phyloP scores from a whole-genome alignment of 2,329 filamentous ascomycete genomes.

The Aspergillus niger region DNA sequence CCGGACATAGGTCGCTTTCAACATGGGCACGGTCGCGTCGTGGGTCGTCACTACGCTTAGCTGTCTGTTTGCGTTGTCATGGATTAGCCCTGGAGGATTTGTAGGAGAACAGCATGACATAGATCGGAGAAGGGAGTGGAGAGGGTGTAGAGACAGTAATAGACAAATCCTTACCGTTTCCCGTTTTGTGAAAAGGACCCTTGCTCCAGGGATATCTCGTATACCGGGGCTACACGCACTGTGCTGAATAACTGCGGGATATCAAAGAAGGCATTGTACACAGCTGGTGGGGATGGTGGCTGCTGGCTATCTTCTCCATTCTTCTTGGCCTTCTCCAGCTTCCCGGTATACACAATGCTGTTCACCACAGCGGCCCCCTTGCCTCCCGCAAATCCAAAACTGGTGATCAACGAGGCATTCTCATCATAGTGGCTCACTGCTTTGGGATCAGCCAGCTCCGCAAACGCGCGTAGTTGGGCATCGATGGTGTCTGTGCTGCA shows the following conservation, averaged over 20 bases:
- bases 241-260: background rate
- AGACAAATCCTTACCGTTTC: background rate
- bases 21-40: constrained; percentile 17
- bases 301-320: no score
- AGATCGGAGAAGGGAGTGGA: no score
- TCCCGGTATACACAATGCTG: background rate
- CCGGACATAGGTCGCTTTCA: constrained; percentile 14
- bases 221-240: background rate
- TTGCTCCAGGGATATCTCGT: background rate
- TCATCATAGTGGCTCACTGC: background rate
- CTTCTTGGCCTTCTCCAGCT: background rate
- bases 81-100: accelerated
- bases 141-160: no score
- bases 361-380: background rate
- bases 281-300: no score
- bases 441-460: background rate
- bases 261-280: background rate
- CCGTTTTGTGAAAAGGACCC: background rate
- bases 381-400: background rate
- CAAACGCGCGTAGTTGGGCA: background rate
- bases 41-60: no score
- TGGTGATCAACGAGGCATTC: background rate
- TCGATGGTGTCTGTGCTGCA: constrained; percentile 27
- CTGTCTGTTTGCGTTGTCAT: no score
- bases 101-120: no score